Percentiles rank a stretch among this genome's conserved stretches.
These are phyloP conservation scores for Tricholoma hemisulphureum DNA, from an alignment of 768 basidiomycete species.

Conservation along the genomic window DNA sequence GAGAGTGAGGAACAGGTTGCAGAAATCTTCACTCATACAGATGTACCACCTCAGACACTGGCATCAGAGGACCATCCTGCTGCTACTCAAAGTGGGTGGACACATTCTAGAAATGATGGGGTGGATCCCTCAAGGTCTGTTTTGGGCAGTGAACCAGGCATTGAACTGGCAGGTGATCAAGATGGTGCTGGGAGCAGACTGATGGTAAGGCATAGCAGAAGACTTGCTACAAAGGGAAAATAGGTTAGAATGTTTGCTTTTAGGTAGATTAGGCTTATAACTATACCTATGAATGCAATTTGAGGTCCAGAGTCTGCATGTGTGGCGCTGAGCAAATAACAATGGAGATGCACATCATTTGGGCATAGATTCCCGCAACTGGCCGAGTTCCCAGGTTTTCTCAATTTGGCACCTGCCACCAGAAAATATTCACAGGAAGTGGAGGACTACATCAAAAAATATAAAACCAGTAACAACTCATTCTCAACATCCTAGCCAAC, in stretches of 20 bases:
- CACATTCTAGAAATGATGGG: neutral
- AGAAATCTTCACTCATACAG: neutral
- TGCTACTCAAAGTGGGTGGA: neutral
- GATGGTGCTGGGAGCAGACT: neutral
- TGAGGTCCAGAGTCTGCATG: neutral
- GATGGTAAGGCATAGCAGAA: neutral
- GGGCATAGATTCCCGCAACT: neutral
- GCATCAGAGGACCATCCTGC: neutral
- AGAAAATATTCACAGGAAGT: neutral
- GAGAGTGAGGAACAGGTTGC: neutral
- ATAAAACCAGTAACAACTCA: no score
- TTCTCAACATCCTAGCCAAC: no score
- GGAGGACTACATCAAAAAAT: no score
- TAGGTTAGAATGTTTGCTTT: neutral
- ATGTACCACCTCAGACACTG: neutral
- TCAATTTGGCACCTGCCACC: neutral
- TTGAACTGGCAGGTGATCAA: neutral
- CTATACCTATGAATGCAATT: neutral
- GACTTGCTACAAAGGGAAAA: neutral
- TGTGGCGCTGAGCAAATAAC: neutral
- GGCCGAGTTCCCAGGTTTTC: neutral
- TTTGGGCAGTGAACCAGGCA: neutral
- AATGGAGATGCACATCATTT: neutral
- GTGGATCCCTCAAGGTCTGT: neutral
- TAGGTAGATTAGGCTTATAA: neutral